Evolutionary conservation across 306 rosid genomes (phyloP).

Genomic region (Fragaria vesca): DNA sequence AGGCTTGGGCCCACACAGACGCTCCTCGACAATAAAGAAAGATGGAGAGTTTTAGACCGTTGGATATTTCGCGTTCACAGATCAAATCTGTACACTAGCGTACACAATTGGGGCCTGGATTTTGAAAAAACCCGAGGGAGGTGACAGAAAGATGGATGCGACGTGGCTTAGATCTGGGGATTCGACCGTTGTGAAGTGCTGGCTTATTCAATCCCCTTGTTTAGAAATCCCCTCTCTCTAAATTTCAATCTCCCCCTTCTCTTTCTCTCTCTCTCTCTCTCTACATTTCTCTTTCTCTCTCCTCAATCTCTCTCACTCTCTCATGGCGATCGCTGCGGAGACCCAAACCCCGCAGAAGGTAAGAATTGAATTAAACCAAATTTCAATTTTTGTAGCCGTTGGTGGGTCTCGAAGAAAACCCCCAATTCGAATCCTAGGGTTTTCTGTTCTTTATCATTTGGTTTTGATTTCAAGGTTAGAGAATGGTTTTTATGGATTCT

Average conservation of each 20-base stretch:
- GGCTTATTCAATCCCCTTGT: conserved; percentile 23
- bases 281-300: conserved; percentile 9
- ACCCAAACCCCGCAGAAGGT: conserved; percentile 68
- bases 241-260: conserved; percentile 8
- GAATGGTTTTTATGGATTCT: neutral
- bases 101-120: neutral
- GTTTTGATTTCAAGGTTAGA: neutral
- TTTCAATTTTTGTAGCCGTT: neutral
- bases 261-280: conserved; percentile 20
- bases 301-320: conserved; percentile 16
- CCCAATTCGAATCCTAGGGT: conserved; percentile 22
- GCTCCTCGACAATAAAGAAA: neutral
- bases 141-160: conserved; percentile 34
- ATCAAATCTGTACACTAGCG: too few relatives aligned
- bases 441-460: conserved; percentile 3
- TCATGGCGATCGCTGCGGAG: conserved; percentile 82
- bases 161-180: conserved; percentile 52
- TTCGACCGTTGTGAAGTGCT: conserved; percentile 80
- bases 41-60: neutral
- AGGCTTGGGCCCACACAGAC: neutral
- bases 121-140: conserved; percentile 43
- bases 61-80: neutral
- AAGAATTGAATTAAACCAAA: neutral
- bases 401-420: neutral
- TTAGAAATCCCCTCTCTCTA: neutral